A percentile compares a stretch with the other conserved stretches of the same genome.
These are phyloP conservation scores for Rachicladosporium sp. DNA, from an alignment of 2,329 filamentous ascomycete genomes.

Conservation along the genomic window DNA sequence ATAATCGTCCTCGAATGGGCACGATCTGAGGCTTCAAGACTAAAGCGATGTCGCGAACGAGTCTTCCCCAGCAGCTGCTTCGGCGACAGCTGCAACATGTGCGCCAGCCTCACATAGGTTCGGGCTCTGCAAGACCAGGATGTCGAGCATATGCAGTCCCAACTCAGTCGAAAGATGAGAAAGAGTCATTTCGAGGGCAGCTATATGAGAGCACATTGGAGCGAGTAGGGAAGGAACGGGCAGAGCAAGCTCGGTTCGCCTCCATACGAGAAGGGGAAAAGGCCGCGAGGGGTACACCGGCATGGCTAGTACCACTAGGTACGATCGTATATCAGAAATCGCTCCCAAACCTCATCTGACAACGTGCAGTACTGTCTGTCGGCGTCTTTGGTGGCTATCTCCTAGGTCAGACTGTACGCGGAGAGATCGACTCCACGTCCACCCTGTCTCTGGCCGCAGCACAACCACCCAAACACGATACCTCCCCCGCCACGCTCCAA, in stretches of 20 bases:
- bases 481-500: conserved; percentile 46
- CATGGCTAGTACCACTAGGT: conserved; percentile 21
- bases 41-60: not conserved
- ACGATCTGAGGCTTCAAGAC: too few relatives aligned
- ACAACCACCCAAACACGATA: conserved; percentile 41
- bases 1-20: too few relatives aligned
- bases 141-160: conserved; percentile 24
- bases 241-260: conserved; percentile 41
- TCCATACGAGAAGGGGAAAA: conserved; percentile 22
- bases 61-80: conserved; percentile 6
- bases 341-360: not conserved
- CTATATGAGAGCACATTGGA: conserved; percentile 50
- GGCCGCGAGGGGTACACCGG: conserved; percentile 14
- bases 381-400: conserved; percentile 43
- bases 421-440: conserved; percentile 35
- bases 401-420: conserved; percentile 39
- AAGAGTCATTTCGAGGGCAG: conserved; percentile 45
- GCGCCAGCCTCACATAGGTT: not conserved
- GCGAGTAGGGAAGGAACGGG: conserved; percentile 45
- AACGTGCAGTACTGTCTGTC: conserved; percentile 36
- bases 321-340: conserved; percentile 3
- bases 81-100: conserved; percentile 9
- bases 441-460: conserved; percentile 40
- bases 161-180: conserved; percentile 26
- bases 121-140: conserved; percentile 1